Percentiles rank a stretch among this genome's conserved stretches.
These are phyloP conservation scores for Teunomyces stri DNA, from an alignment of 805 yeast genomes.

Conservation along the genomic window DNA sequence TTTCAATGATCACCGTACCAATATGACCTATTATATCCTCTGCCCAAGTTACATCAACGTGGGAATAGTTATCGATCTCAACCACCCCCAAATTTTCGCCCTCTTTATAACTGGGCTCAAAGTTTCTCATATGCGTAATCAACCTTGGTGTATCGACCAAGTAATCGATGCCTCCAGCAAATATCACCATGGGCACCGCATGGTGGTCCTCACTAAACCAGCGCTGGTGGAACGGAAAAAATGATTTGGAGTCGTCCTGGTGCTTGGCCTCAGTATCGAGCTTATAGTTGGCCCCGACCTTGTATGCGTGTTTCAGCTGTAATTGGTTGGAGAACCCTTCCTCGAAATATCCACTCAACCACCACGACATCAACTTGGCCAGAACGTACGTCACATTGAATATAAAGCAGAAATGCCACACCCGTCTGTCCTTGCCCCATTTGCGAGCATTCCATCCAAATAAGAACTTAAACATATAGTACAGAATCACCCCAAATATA, in stretches of 20 bases:
- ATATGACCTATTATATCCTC: constrained; percentile 65
- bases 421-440: constrained; percentile 59
- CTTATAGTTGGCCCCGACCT: constrained; percentile 6
- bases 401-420: constrained; percentile 72
- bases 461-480: constrained; percentile 79
- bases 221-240: constrained; percentile 49
- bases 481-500: constrained; percentile 63
- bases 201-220: constrained; percentile 48
- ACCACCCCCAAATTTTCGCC: constrained; percentile 37
- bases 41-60: constrained; percentile 93
- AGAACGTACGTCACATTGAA: constrained; percentile 86
- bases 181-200: constrained; percentile 57
- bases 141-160: constrained; percentile 76
- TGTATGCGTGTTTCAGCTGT: constrained; percentile 30
- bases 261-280: constrained; percentile 27
- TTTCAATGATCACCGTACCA: constrained; percentile 41
- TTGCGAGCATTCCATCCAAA: constrained; percentile 83
- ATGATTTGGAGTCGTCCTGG: constrained; percentile 48
- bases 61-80: constrained; percentile 67
- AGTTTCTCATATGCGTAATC: constrained; percentile 56
- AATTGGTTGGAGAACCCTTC: constrained; percentile 42
- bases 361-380: constrained; percentile 85
- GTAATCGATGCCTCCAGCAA: constrained; percentile 70
- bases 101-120: constrained; percentile 48
- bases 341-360: constrained; percentile 53